Percentiles rank a stretch among this genome's conserved stretches.
Conservation (phyloP, 768 basidiomycete genomes). For the Mycena alexandri region DNA sequence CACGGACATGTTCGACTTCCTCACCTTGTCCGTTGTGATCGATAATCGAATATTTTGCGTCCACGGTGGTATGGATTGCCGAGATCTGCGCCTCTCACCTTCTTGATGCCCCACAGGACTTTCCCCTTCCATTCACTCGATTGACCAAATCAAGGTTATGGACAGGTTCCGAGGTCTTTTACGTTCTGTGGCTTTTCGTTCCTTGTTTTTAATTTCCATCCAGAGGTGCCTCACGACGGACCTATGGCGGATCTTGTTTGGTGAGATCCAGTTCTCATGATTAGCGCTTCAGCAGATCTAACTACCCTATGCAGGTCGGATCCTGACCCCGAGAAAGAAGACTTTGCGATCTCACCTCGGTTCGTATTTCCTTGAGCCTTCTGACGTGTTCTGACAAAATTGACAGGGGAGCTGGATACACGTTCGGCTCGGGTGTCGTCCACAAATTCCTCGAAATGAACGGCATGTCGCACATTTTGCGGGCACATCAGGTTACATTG, state of each 20-base stretch:
- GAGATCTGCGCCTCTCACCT: constrained; percentile 16
- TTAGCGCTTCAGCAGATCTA: constrained; percentile 8
- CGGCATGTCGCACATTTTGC: constrained; percentile 96
- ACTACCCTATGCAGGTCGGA: constrained; percentile 55
- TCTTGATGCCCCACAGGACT: constrained; percentile 67
- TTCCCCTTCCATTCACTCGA: constrained; percentile 78
- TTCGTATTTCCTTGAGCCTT: constrained; percentile 52
- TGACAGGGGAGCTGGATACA: constrained; percentile 94
- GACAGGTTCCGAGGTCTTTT: constrained; percentile 59
- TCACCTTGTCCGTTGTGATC: constrained; percentile 96
- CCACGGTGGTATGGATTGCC: constrained; percentile 79
- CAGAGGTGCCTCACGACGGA: constrained; percentile 97
- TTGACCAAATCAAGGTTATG: constrained; percentile 34
- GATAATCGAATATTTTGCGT: constrained; percentile 99
- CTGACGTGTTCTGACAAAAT: constrained; percentile 35
- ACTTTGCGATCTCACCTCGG: constrained; percentile 99
- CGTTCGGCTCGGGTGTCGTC: constrained; percentile 97
- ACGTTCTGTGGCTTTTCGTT: constrained; percentile 14
- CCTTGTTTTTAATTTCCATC: constrained; percentile 10
- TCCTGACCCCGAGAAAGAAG: constrained; percentile 98
- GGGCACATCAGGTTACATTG: constrained; percentile 75
- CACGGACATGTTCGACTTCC: constrained; percentile 99
- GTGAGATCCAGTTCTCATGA: constrained; percentile 43
- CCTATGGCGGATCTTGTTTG: constrained; percentile 99
- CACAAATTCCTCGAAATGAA: constrained; percentile 97